Evolutionary conservation across 2,329 filamentous ascomycete species (phyloP).

Genomic region (Penicillium polonicum): DNA sequence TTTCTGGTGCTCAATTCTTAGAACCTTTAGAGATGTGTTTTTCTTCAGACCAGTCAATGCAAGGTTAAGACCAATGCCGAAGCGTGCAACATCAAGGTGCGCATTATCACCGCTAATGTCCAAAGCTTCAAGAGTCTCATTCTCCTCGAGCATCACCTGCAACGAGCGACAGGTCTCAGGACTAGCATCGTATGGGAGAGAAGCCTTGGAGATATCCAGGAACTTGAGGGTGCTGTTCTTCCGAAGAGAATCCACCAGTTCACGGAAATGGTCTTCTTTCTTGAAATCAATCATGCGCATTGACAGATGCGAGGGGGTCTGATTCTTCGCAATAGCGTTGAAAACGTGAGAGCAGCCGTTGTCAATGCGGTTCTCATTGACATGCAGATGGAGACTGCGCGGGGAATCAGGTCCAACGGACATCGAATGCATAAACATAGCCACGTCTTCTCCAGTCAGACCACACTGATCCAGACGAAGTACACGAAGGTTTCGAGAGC

Average conservation of each 20-base stretch:
- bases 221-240: slow-evolving; percentile 62
- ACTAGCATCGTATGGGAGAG: slow-evolving; percentile 66
- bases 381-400: slow-evolving; percentile 63
- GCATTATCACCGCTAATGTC: slow-evolving; percentile 72
- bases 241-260: slow-evolving; percentile 61
- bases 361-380: slow-evolving; percentile 59
- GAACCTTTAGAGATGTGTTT: slow-evolving; percentile 60
- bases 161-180: slow-evolving; percentile 65
- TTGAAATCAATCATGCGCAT: slow-evolving; percentile 69
- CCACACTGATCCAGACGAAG: slow-evolving; percentile 67
- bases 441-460: slow-evolving; percentile 63
- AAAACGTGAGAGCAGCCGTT: slow-evolving; percentile 45
- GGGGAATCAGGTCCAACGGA: slow-evolving; percentile 48
- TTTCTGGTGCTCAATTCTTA: slow-evolving; percentile 67
- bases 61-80: slow-evolving; percentile 67
- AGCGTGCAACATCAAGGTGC: slow-evolving; percentile 66
- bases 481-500: slow-evolving; percentile 60
- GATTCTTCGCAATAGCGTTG: slow-evolving; percentile 49
- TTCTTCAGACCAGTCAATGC: slow-evolving; percentile 64
- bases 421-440: slow-evolving; percentile 65
- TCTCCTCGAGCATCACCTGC: slow-evolving; percentile 64
- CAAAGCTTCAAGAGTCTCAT: slow-evolving; percentile 63
- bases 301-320: slow-evolving; percentile 62
- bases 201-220: slow-evolving; percentile 69
- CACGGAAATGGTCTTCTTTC: slow-evolving; percentile 62